phyloP scores from a whole-genome alignment of 345 rosid genomes.

The Carallia brachiata region DNA sequence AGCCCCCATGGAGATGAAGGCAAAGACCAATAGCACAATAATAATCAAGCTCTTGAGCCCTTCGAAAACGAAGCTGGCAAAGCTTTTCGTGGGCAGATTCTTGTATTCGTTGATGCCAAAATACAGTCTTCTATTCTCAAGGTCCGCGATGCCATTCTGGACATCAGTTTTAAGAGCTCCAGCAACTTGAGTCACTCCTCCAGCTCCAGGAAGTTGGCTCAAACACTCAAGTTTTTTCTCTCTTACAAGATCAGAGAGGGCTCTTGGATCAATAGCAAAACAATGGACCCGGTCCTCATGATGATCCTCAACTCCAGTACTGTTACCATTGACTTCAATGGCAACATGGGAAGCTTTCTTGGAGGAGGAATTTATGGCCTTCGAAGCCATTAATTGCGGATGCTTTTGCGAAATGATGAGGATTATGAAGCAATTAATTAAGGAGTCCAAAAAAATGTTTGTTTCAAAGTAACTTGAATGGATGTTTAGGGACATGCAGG shows the following conservation, averaged over 20 bases:
- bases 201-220: neutral
- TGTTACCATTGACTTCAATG: neutral
- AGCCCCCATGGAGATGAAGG: constrained; percentile 57
- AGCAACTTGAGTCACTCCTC: constrained; percentile 13
- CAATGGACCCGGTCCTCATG: neutral
- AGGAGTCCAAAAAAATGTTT: too few species aligned
- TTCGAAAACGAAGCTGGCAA: constrained; percentile 45
- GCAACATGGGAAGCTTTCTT: neutral
- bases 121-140: neutral
- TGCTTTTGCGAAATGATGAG: neutral
- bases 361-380: neutral
- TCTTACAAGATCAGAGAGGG: constrained; percentile 8
- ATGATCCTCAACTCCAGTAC: neutral
- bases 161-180: constrained; percentile 4
- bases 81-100: constrained; percentile 19
- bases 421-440: neutral
- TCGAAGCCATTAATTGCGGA: neutral
- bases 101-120: neutral
- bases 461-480: too few species aligned
- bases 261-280: neutral
- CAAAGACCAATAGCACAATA: constrained; percentile 56
- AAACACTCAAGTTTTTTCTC: constrained; percentile 9
- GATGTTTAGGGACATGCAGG: too few species aligned
- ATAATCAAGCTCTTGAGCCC: constrained; percentile 55
- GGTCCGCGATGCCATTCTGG: constrained; percentile 9